Base-by-base conservation (phyloP, 2,329 filamentous ascomycete species). In the Elsinoe arachidis region DNA sequence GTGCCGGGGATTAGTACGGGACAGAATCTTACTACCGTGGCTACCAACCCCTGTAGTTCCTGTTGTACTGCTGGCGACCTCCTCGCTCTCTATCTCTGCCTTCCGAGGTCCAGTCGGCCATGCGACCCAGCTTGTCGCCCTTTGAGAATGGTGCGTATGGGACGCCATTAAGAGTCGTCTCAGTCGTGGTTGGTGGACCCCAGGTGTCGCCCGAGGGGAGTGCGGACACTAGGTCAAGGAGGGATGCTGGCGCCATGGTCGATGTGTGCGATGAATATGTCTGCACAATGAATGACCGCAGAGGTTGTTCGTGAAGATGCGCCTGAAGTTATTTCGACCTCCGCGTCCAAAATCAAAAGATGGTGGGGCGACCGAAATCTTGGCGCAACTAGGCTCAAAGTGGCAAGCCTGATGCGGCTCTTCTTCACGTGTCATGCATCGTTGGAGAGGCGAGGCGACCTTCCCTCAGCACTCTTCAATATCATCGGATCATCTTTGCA, bases 81-180 rank as follows among this genome's bases (percentile, higher is more conserved):
- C 87, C 87, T 68, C 90, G 79, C 60, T 93, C 89, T 57, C 78
- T 70, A 65, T 84, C 82, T 76, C 96, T 96, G 72, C 88, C 85
- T 70, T 96, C 93, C 49, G 84, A 70, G 15, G 91, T 95, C 93
- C 93, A 99, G 79, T 99, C 93, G 61, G 93, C 93, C 91, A 99
- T 97, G 73, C 93, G 91, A 69, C 93, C 93, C 60, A 99, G 80
- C 81, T 96, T 97, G 79, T 99, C 93, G 72, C 90, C 90, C 77
- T 99, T 99, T 65, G 91, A 96, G 80, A 93, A 99, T 61, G 93
- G 93, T 66, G 93, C 93, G 74, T 96, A 99, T 38, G 93, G 93
- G 52, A 97, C 90, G 71, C 93, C 93, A 71, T 95, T 86, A 68
- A 97, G 82, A 61, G 88, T 96, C 63, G 89, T 95, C 72, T 96